Evolutionary conservation across 1,139 yeast species (phyloP), one percentile per base, ranked within the genome.

Genomic region (Magnusiomyces ingens): DNA sequence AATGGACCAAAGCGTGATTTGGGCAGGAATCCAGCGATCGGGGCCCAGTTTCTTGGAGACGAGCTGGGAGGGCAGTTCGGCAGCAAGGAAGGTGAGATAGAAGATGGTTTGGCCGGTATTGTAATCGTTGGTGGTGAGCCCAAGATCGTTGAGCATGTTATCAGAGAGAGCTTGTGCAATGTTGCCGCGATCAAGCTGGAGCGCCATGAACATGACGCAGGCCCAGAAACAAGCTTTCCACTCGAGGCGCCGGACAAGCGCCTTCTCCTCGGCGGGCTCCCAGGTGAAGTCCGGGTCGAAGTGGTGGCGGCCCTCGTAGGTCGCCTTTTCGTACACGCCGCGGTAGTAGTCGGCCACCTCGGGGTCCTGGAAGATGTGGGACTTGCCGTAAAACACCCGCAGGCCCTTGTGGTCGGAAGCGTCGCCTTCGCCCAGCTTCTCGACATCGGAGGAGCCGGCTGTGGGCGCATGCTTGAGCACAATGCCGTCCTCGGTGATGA

Each of bases 11-110:
- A 70, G 58, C 2, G 69, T 62, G 67, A 80, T 74, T 60, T 78
- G 82, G 22, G 71, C 62, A 0, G 84, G 84, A 47, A 80, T 71
- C 75, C 80, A 79, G 47, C 73, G 64, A 60, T 79, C 82, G 3
- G 82, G 80, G 1, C 84, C 84, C 45, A 79, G 54, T 48, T 68
- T 69, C 58, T 79, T 79, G 44, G 80, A 75, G 49, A 79, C 64
- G 57, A 79, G 66, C 61, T 79, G 82, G 1, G 82, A 77, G 0
- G 84, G 84, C 4, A 79, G 65, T 58, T 79, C 83, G 0, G 81
- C 77, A 12, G 66, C 57, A 58, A 79, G 63, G 59, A 79, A 79
- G 26, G 75, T 67, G 2, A 73, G 64, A 55, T 71, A 68, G 57
- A 75, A 74, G 32, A 79, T 60, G 15, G 79, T 76, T 57, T 70